These are phyloP conservation scores for Lotus japonicus DNA, from an alignment of 306 rosid genomes.

Conservation along the genomic window DNA sequence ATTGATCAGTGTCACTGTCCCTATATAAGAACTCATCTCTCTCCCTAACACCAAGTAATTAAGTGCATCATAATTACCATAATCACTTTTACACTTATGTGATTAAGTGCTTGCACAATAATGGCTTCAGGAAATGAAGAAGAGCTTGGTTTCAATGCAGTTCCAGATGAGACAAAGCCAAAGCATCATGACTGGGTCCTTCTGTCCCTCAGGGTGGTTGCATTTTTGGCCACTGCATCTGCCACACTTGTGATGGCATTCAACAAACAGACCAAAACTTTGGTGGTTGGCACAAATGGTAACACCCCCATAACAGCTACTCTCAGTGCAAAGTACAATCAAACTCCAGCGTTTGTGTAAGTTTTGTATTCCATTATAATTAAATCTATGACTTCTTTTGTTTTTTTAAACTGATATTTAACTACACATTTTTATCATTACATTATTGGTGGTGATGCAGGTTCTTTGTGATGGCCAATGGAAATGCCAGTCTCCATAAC, in stretches of 20 bases:
- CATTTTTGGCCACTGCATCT: constrained; percentile 58
- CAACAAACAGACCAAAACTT: constrained; percentile 60
- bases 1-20: constrained; percentile 7
- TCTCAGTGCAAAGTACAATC: constrained; percentile 57
- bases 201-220: constrained; percentile 47
- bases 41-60: neutral
- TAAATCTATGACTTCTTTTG: neutral
- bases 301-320: constrained; percentile 39
- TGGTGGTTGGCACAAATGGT: constrained; percentile 68
- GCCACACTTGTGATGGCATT: constrained; percentile 79
- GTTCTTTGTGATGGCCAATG: constrained; percentile 85
- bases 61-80: neutral
- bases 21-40: constrained; percentile 19
- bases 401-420: neutral
- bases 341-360: constrained; percentile 87
- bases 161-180: neutral
- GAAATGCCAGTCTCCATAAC: constrained; percentile 63
- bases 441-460: constrained; percentile 25
- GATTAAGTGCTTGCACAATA: constrained; percentile 25
- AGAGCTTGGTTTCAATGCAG: constrained; percentile 11
- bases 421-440: neutral
- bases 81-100: neutral
- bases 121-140: constrained; percentile 47
- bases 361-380: constrained; percentile 24
- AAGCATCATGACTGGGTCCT: constrained; percentile 33